Base-by-base conservation (phyloP, 495 filamentous ascomycete species). In the Letharia columbiana region DNA sequence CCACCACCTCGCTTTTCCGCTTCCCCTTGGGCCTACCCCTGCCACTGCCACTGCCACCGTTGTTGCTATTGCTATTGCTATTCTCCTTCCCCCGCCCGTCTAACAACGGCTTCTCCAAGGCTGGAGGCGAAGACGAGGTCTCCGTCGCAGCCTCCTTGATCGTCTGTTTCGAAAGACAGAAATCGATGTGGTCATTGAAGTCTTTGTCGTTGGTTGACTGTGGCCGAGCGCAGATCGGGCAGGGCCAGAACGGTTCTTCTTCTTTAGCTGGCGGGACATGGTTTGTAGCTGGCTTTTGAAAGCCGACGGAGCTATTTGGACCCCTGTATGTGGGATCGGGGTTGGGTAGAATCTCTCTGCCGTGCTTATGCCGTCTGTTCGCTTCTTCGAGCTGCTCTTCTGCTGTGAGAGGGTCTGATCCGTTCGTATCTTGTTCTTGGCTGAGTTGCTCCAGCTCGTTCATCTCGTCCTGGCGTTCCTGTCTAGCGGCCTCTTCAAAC, bases 161-260 rank as follows among this genome's bases (percentile, higher is more conserved):
- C 0, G 90, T 89, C 73, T 88, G 84, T 57, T 85, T 79, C 3
- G 92, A 96, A 11, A 99, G 83, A 76, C 94, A 99, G 31, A 90
- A 86, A 72, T 99, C 95, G 58, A 99, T 89, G 75, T 99, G 95
- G 61, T 88, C 87, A 69, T 99, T 99, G 76, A 99, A 97, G 9
- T 73, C 75, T 47, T 81, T 80, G 73, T 97, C 91, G 67, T 91
- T 84, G 0, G 92, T 86, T 6, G 78, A 65, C 71, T 96, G 91
- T 0, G 89, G 87, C 54, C 86, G 78, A 4, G 74, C 74, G 74
- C 94, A 98, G 47, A 98, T 91, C 0, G 94, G 94, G 74, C 94
- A 98, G 31, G 87, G 81, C 92, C 91, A 97, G 18, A 40, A 47
- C 54, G 58, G 60, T n/a, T 67, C 69, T 33, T 68, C 69, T 33